Evolutionary conservation across 805 yeast genomes (phyloP).

Genomic region (Candida chilensis): DNA sequence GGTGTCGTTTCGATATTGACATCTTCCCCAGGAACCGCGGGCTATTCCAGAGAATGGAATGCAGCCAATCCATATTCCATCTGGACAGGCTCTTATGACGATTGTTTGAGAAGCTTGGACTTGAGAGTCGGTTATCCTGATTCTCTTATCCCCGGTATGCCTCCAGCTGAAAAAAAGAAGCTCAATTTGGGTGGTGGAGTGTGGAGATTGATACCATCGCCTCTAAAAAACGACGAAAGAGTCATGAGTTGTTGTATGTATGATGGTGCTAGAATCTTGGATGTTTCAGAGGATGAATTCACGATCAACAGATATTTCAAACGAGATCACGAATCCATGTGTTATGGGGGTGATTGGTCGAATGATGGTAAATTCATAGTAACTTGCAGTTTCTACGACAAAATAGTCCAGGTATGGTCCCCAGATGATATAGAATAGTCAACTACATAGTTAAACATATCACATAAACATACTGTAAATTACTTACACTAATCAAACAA

Average conservation of each 20-base stretch:
- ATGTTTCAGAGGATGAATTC: conserved; percentile 18
- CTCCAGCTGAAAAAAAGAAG: conserved; percentile 36
- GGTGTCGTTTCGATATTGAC: conserved; percentile 83
- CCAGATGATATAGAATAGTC: conserved; percentile 6
- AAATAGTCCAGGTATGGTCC: conserved; percentile 70
- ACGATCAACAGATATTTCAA: conserved; percentile 35
- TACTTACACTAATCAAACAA: too few species aligned
- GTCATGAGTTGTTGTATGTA: conserved; percentile 90
- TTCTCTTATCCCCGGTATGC: conserved; percentile 33
- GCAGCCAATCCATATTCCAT: conserved; percentile 32
- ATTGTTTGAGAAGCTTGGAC: conserved; percentile 61
- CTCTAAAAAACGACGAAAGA: conserved; percentile 25
- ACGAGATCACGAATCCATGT: conserved; percentile 81
- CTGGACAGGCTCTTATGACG: conserved; percentile 94
- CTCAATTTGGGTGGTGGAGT: conserved; percentile 84
- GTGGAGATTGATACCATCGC: conserved; percentile 77
- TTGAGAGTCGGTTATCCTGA: conserved; percentile 40
- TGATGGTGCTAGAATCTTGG: conserved; percentile 76
- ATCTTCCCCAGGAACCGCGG: conserved; percentile 27
- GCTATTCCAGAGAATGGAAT: conserved; percentile 26
- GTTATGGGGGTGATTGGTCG: conserved; percentile 92
- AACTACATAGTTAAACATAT: too few species aligned
- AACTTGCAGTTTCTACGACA: conserved; percentile 91
- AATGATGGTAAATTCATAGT: conserved; percentile 37
- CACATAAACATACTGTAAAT: too few species aligned